Conservation (phyloP, 805 yeast genomes). For the Pichia pseudocactophila region DNA sequence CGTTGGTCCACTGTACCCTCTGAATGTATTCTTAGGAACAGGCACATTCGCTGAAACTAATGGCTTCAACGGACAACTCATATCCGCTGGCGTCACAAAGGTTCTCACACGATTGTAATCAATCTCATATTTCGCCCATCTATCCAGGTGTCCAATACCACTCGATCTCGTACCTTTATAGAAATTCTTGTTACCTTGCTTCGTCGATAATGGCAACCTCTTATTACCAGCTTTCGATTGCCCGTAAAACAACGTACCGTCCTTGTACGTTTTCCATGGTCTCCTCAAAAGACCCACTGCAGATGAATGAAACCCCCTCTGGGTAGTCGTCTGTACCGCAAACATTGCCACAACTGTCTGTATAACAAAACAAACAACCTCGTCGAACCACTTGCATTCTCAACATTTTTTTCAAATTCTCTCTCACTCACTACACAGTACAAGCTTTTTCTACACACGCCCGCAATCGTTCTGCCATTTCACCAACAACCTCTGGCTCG, state of each 20-base stretch:
- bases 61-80: conserved; percentile 45
- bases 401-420: neutral
- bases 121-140: conserved; percentile 71
- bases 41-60: conserved; percentile 71
- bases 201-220: conserved; percentile 77
- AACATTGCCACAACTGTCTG: no score
- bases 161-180: conserved; percentile 96
- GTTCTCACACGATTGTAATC: conserved; percentile 86
- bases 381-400: neutral
- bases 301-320: conserved; percentile 9
- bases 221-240: conserved; percentile 68
- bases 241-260: conserved; percentile 82
- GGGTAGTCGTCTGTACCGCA: no score
- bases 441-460: no score
- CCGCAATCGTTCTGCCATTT: neutral
- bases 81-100: conserved; percentile 65
- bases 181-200: conserved; percentile 87
- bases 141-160: conserved; percentile 67
- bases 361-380: no score
- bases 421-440: no score
- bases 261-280: conserved; percentile 84
- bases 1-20: conserved; percentile 58
- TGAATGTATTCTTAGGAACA: conserved; percentile 53
- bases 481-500: no score
- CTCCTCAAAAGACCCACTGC: conserved; percentile 44